phyloP scores from a whole-genome alignment of 371 early-diverging fungal species.

The Chytridium lagenaria region DNA sequence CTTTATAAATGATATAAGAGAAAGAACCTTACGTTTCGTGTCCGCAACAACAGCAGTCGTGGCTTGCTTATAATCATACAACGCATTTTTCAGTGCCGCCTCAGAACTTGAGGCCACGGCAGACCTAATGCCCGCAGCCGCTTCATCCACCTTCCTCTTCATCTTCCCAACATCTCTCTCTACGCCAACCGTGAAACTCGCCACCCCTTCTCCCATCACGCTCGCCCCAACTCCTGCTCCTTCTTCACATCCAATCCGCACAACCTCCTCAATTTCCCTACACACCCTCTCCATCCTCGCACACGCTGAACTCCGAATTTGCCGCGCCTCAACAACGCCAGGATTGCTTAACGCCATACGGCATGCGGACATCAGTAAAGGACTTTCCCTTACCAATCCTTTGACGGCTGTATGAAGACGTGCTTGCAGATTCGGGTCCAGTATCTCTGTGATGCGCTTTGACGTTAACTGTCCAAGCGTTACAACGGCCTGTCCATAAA shows the following conservation, averaged over 20 bases:
- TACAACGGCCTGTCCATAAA: constrained; percentile 42
- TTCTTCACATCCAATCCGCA: constrained; percentile 41
- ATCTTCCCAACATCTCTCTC: background rate
- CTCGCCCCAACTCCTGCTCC: constrained; percentile 1
- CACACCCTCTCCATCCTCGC: constrained; percentile 29
- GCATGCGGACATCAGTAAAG: constrained; percentile 43
- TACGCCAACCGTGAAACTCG: no score
- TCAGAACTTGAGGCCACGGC: constrained; percentile 17
- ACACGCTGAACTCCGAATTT: constrained; percentile 14
- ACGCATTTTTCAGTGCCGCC: constrained; percentile 4
- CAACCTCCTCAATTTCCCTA: constrained; percentile 46
- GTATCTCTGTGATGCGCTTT: constrained; percentile 49
- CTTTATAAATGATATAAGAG: background rate
- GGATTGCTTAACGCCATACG: constrained; percentile 32
- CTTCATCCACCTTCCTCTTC: constrained; percentile 11
- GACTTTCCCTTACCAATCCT: constrained; percentile 42
- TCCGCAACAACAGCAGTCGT: constrained; percentile 20
- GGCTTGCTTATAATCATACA: constrained; percentile 23
- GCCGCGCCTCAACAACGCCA: constrained; percentile 22
- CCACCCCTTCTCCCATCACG: no score
- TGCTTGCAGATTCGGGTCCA: constrained; percentile 43
- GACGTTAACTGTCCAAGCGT: constrained; percentile 46
- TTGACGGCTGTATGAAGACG: constrained; percentile 43
- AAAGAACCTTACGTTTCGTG: constrained; percentile 22
- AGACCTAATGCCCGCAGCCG: background rate